Evolutionary conservation across 1,284 basidiomycete species (phyloP).

Genomic region (Ganoderma leucocontextum): DNA sequence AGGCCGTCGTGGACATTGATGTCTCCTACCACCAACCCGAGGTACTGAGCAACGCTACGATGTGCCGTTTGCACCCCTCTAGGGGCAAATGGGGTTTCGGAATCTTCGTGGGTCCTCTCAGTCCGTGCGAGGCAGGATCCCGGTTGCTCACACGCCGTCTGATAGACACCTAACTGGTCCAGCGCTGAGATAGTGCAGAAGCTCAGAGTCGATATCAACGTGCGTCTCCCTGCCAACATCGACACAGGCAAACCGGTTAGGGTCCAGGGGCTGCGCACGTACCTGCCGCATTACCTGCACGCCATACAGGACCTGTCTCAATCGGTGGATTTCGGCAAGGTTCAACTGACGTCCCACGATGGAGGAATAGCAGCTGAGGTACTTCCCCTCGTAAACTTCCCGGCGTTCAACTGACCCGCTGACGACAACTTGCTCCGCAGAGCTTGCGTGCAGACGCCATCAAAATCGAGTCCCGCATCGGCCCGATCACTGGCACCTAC

Average conservation of each 20-base stretch:
- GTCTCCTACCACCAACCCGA: conserved; percentile 30
- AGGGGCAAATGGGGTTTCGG: conserved; percentile 37
- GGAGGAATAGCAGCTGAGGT: conserved; percentile 29
- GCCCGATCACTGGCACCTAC: conserved; percentile 53
- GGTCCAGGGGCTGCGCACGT: conserved; percentile 35
- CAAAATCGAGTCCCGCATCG: conserved; percentile 41
- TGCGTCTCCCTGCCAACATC: conserved; percentile 32
- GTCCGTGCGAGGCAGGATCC: background rate
- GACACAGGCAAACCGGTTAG: conserved; percentile 13
- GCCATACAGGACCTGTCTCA: conserved; percentile 31
- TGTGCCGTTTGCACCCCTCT: conserved; percentile 36
- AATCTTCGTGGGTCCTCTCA: conserved; percentile 36
- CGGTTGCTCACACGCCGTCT: background rate
- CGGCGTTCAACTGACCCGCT: no score
- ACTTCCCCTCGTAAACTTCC: background rate
- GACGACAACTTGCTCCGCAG: conserved; percentile 3
- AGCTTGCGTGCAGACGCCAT: conserved; percentile 16
- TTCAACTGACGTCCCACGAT: conserved; percentile 32
- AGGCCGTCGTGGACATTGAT: conserved; percentile 34
- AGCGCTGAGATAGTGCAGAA: conserved; percentile 15
- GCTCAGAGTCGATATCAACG: conserved; percentile 33
- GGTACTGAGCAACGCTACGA: conserved; percentile 25
- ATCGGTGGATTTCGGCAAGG: conserved; percentile 32
- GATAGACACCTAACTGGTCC: conserved; percentile 30
- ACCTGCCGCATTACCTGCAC: conserved; percentile 36